These are phyloP conservation scores for Beauveria australis DNA, from an alignment of 2,329 filamentous ascomycete species.

Conservation along the genomic window DNA sequence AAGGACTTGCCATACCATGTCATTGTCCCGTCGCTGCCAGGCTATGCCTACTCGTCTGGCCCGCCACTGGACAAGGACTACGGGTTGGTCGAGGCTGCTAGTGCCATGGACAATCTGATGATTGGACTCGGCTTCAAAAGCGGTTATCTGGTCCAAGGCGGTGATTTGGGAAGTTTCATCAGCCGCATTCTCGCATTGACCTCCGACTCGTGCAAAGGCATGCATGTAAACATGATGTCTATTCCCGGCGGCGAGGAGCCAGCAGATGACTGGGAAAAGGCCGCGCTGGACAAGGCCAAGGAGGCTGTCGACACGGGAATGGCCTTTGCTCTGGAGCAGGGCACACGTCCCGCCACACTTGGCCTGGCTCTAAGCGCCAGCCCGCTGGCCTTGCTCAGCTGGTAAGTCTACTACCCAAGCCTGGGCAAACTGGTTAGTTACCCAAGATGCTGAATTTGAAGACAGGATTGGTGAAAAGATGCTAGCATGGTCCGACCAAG, in stretches of 20 bases:
- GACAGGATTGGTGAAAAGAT: conserved; percentile 48
- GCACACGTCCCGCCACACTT: conserved; percentile 46
- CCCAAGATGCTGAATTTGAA: background rate
- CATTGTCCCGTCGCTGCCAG: conserved; percentile 46
- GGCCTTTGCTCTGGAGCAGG: conserved; percentile 45
- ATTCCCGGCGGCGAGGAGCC: conserved; percentile 9
- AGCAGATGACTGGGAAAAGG: conserved; percentile 1
- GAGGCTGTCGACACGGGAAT: conserved; percentile 33
- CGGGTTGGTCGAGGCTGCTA: conserved; percentile 18
- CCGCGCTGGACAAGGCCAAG: conserved; percentile 23
- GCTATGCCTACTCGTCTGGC: conserved; percentile 41
- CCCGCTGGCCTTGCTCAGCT: conserved; percentile 49
- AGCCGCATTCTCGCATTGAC: conserved; percentile 32
- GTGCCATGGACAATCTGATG: conserved; percentile 43
- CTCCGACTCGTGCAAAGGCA: conserved; percentile 39
- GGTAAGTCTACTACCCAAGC: conserved; percentile 21
- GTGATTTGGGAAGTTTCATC: conserved; percentile 44
- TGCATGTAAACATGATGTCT: conserved; percentile 19
- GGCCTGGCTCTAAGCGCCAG: conserved; percentile 44
- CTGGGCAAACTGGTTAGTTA: too few species aligned
- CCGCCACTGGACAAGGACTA: conserved; percentile 38
- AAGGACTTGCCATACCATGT: conserved; percentile 47
- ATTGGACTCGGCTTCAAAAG: conserved; percentile 40
- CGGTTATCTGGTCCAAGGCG: conserved; percentile 48
- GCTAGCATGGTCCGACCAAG: conserved; percentile 41